Base-by-base conservation (phyloP, 345 rosid genomes). In the Boechera stricta region DNA sequence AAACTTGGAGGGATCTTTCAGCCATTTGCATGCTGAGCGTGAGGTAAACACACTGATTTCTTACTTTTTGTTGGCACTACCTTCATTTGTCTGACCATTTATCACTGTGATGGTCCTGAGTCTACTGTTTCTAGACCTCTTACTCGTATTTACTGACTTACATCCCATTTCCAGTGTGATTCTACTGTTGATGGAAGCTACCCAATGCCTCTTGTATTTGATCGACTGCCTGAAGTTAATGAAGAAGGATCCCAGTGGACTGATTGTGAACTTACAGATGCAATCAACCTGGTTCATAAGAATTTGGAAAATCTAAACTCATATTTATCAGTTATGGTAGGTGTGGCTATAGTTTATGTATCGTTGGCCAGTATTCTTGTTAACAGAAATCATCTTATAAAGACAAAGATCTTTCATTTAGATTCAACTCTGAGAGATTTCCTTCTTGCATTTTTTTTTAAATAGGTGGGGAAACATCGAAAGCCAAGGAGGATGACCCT, bases 161-260 rank as follows among this genome's bases (percentile, higher is more conserved):
- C 31, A 59, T 64, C 12, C 16, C 71, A 10, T 81, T 28, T 80
- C 83, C 93, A 94, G 98, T 67, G 80, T 45, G 82, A 82, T 78
- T 84, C 90, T 78, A 80, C 97, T 42, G 75, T 84, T 56, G 91
- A 89, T 68, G 93, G 86, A 78, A 85, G 87, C 74, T 72, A 79
- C 82, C 77, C 90, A 29, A 77, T 83, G 82, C 91, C 86, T 76
- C 85, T 90, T 29, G 77, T 80, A 21, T 88, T 94, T 81, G 87
- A 88, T 82, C 83, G 79, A 63, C 82, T 90, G 16, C 91, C 91
- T 64, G 90, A 84, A 70, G 76, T 86, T 76, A 84, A 80, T 76
- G 86, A 69, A 78, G 91, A 87, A 72, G 88, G 86, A 33, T 88
- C 93, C 54, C 85, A 90, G 82, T 86, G 92, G 92, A 88, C 89